Evolutionary conservation across 2,329 filamentous ascomycete genomes (phyloP), one percentile per base, ranked within the genome.

Genomic region (Aurifilum marmelostoma): DNA sequence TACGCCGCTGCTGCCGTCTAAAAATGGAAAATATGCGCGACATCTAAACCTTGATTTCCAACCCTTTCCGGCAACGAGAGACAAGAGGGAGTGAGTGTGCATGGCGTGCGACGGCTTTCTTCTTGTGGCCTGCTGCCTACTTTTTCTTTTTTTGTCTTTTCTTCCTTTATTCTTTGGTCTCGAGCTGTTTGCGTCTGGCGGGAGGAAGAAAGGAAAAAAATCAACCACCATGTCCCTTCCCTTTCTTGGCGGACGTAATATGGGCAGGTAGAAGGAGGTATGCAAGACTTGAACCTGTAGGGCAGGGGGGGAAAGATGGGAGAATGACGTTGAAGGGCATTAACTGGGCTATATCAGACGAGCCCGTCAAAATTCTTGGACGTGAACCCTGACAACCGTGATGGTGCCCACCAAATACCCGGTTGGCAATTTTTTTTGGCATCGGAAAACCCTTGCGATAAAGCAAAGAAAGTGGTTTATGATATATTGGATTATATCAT

Each of bases 251-350:
- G 52, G 18, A 56, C 52, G 12, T 12, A 16, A 54, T 14, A 29
- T 29, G 52, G 24, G 32, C 4, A 2, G 24, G 12, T 12, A 8
- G 18, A n/a, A 5, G 52, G 52, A 24, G n/a, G 12, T 11, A 27
- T 18, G 34, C 34, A 34, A 34, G 4, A 34, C 24, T 24, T 16
- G 24, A 29, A 58, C n/a, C 7, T 29, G 32, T 16, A 37, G 29
- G 54, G 16, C 24, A 6, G 24, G 50, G 50, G 50, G 24, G n/a
- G 21, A 12, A 2, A 8, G 56, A 12, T 12, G 21, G 21, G 43
- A 47, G 43, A 47, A 47, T 59, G 56, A 59, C 56, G 56, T 59
- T 59, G 56, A 59, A 37, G 32, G 21, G 56, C 32, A 29, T 59
- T 59, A 59, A 59, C 16, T 21, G 29, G 56, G 32, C 56, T 37